These are phyloP conservation scores for Lagerstroemia speciosa DNA, from an alignment of 345 rosid species.

Conservation along the genomic window DNA sequence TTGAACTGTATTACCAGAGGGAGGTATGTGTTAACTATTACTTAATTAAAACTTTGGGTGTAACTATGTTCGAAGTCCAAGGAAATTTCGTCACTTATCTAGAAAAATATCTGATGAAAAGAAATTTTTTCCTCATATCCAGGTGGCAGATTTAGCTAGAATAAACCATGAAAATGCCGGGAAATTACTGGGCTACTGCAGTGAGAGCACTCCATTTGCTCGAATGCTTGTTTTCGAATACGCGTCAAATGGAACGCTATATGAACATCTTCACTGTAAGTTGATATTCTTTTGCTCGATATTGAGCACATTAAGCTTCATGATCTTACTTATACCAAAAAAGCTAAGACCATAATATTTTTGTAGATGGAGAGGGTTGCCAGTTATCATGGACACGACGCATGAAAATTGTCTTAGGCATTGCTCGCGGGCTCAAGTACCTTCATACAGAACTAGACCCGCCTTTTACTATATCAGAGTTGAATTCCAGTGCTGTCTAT, in stretches of 20 bases:
- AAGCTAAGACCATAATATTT: slow-evolving; percentile 8
- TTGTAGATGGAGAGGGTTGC: slow-evolving; percentile 85
- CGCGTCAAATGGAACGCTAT: slow-evolving; percentile 91
- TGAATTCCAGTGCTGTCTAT: slow-evolving; percentile 83
- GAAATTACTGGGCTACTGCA: slow-evolving; percentile 80
- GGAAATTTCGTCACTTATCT: not conserved
- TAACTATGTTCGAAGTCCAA: slow-evolving; percentile 11
- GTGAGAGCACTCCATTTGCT: slow-evolving; percentile 71
- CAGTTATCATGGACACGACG: slow-evolving; percentile 82
- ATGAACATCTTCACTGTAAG: slow-evolving; percentile 95
- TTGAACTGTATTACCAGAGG: slow-evolving; percentile 86
- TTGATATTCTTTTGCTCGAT: not conserved
- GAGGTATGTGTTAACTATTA: slow-evolving; percentile 36
- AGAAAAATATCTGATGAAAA: not conserved
- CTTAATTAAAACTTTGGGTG: slow-evolving; percentile 1
- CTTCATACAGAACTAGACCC: slow-evolving; percentile 85
- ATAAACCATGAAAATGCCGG: slow-evolving; percentile 70
- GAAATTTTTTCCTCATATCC: slow-evolving; percentile 18
- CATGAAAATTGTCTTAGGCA: slow-evolving; percentile 79
- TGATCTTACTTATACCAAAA: not conserved
- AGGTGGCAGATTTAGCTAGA: slow-evolving; percentile 98
- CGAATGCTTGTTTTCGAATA: slow-evolving; percentile 93
- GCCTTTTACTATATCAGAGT: slow-evolving; percentile 82
- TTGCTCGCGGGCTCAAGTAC: slow-evolving; percentile 81
- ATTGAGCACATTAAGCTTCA: not conserved